These are phyloP conservation scores for Achlya hypogyna DNA, from an alignment of 352 stramenopile genomes.

Conservation along the genomic window DNA sequence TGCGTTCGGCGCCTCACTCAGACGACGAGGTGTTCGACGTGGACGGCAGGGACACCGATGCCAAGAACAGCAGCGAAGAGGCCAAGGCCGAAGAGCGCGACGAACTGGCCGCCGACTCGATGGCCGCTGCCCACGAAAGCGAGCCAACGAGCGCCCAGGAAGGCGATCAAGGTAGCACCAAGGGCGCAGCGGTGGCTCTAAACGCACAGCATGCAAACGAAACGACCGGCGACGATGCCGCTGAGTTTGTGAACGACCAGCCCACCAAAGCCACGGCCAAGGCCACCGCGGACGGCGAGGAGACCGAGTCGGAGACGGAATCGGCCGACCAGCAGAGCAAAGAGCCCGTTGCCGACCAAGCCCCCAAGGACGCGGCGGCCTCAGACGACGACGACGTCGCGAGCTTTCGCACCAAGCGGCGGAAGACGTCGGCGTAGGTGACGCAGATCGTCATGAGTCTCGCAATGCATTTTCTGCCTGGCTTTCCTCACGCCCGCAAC, in stretches of 20 bases:
- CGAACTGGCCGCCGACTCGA: too few relatives aligned
- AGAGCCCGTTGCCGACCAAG: constrained; percentile 13
- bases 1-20: neutral
- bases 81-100: neutral
- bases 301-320: neutral
- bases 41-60: neutral
- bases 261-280: too few relatives aligned
- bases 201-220: too few relatives aligned
- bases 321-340: neutral
- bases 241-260: too few relatives aligned
- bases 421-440: constrained; percentile 8
- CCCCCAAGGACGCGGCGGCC: neutral
- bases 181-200: neutral
- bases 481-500: too few relatives aligned
- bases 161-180: neutral
- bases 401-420: constrained; percentile 16
- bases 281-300: neutral
- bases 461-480: too few relatives aligned
- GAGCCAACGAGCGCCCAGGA: constrained; percentile 5
- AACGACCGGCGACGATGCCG: too few relatives aligned
- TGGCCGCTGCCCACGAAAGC: constrained; percentile 1
- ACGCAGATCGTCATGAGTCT: too few relatives aligned
- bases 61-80: neutral
- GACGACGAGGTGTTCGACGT: constrained; percentile 11
- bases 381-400: constrained; percentile 15